Evolutionary conservation across 2,329 filamentous ascomycete species (phyloP), one percentile per base, ranked within the genome.

Genomic region (Fusarium solani-melongenae): DNA sequence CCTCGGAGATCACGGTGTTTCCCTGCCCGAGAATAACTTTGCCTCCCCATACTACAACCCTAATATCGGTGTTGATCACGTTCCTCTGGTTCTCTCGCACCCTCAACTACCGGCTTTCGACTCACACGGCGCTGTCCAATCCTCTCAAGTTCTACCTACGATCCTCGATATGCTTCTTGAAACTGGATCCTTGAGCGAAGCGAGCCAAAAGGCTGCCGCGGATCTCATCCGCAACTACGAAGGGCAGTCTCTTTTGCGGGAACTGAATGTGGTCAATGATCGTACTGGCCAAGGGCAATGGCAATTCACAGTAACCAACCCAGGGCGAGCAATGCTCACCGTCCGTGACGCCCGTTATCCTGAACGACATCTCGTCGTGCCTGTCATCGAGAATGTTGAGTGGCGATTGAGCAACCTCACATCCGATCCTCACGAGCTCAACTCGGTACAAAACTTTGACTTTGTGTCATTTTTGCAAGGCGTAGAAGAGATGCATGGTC

Each of bases 301-400:
- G 81, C 80, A 82, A 20, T 81, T 81, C 27, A 80, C 79, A 4
- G 77, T 82, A 8, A 76, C 78, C 3, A 82, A 82, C 24, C 80
- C 81, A 0, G 81, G 81, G 6, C 74, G 80, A 7, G 79, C 79
- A 6, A 80, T 81, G 78, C 66, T 82, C 0, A 76, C 76, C 0
- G 79, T 82, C 9, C 79, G 81, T 12, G 80, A 82, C 59, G 77
- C 78, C 14, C 77, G 79, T 6, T 71, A 81, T 11, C 73, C 77
- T 4, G 62, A 78, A 8, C 75, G 80, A 59, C 79, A 77, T 33
- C 73, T 82, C 1, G 76, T 82, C 0, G 76, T 82, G 6, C 81
- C 81, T 4, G 75, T 81, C 17, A 77, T 81, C 20, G 75, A 79
- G 55, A 79, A 81, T 24, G 76, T 78, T 27, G 81, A 79, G 20